Conservation (phyloP, 108 stramenopile species). For the Pelagomonas calceolata region DNA sequence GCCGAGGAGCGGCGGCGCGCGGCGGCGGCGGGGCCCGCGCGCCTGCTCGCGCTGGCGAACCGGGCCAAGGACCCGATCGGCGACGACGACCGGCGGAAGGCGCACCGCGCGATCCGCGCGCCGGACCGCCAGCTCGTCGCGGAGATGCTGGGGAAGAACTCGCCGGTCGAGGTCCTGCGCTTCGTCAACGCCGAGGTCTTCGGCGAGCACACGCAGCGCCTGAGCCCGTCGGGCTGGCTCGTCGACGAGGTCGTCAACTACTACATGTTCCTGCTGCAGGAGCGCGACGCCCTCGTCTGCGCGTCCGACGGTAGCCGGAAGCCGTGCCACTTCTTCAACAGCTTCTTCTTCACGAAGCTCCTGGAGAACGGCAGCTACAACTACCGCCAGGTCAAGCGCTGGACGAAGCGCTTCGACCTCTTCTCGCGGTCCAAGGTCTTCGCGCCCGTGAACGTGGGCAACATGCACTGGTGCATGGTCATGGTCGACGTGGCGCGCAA, state of each 20-base stretch:
- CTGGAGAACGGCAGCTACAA: conserved; percentile 8
- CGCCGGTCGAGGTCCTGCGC: too few relatives aligned
- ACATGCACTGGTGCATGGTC: conserved; percentile 40
- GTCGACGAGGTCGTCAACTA: conserved; percentile 48
- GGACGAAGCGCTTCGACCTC: conserved; percentile 30
- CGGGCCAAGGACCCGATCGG: too few relatives aligned
- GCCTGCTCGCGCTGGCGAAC: too few relatives aligned
- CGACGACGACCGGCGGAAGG: too few relatives aligned
- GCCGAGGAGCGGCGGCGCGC: too few relatives aligned
- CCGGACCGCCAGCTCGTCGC: too few relatives aligned
- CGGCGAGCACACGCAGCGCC: too few relatives aligned
- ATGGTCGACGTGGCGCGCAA: conserved; percentile 33
- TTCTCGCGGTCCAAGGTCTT: conserved; percentile 33
- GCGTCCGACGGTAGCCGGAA: conserved; percentile 12
- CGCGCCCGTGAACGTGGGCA: conserved; percentile 32
- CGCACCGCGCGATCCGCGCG: too few relatives aligned
- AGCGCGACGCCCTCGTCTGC: conserved; percentile 8
- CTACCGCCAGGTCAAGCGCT: conserved; percentile 22
- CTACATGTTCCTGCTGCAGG: conserved; percentile 25
- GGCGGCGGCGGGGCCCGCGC: too few relatives aligned
- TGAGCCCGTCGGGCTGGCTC: conserved; percentile 16
- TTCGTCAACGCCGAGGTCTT: too few relatives aligned
- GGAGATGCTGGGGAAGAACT: too few relatives aligned
- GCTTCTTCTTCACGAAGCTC: conserved; percentile 40
- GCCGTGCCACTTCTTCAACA: conserved; percentile 32